Base-by-base conservation (phyloP, 148 eudicot species). In the Polygonum aviculare region DNA sequence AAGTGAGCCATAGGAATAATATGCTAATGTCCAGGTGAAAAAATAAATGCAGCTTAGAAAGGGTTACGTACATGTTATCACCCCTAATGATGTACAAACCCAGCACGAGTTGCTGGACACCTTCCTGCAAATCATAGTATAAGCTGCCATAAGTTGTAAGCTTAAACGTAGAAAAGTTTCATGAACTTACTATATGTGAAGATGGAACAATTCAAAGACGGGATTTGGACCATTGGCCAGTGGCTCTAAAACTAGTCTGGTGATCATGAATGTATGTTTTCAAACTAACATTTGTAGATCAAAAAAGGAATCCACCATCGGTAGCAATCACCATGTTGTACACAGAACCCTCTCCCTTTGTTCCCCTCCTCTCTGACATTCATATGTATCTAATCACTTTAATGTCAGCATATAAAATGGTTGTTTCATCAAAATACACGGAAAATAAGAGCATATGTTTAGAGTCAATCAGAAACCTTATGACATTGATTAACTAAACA, bases 41-140 rank as follows among this genome's bases (percentile, higher is more conserved):
- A n/a, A 44, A 44, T 33, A 70, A 12, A 15, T 49, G 75, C 3
- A 16, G 19, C 11, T 73, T 35, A 39, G 55, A 57, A 41, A 74
- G 26, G 78, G 9, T 44, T 72, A 26, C 93, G 73, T 89, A 92
- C 98, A 94, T 94, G 91, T 90, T 92, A 75, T 90, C 98, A 45
- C 98, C 98, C 78, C 98, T 89, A 59, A 92, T 90, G 89, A 94
- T 92, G 88, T 94, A 92, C 77, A 94, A 87, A 49, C 97, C 96
- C 82, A 94, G 80, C 49, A 94, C 98, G 77, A 94, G 88, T 82
- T 93, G 97, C 74, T 90, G 93, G 44, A 92, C 95, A 41, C 97
- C 97, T 90, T 92, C 97, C 98, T 94, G 91, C 84, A 84, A 77
- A 75, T 50, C 69, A 84, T 16, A 67, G 71, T 3, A 65, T 35